Evolutionary conservation across 2,329 filamentous ascomycete genomes (phyloP).

Genomic region (Fusarium nisikadoi): DNA sequence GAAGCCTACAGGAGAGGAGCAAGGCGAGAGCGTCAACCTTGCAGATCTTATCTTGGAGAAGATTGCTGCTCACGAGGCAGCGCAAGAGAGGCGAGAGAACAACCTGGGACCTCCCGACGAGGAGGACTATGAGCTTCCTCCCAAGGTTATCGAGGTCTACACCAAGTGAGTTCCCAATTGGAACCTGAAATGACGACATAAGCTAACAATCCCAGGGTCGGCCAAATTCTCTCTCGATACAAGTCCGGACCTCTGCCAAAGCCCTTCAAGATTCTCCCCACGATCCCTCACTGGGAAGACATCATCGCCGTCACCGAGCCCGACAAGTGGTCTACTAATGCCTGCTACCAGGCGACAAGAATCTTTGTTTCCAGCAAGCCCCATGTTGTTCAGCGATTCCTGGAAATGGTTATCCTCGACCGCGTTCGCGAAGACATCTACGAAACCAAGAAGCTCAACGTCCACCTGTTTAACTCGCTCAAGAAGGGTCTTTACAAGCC

Average conservation of each 20-base stretch:
- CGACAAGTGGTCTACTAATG: constrained; percentile 77
- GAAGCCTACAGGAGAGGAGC: constrained; percentile 58
- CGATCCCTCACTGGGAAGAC: constrained; percentile 89
- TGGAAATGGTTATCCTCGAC: constrained; percentile 87
- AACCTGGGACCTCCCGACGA: constrained; percentile 73
- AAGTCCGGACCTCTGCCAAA: constrained; percentile 97
- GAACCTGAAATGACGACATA: no score
- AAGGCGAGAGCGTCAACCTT: constrained; percentile 75
- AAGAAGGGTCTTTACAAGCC: constrained; percentile 96
- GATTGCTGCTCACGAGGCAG: constrained; percentile 90
- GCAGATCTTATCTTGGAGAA: constrained; percentile 94
- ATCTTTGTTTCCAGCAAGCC: constrained; percentile 92
- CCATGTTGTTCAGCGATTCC: constrained; percentile 81
- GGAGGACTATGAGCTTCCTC: constrained; percentile 85
- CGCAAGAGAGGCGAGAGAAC: constrained; percentile 56
- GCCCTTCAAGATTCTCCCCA: constrained; percentile 95
- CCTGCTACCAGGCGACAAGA: constrained; percentile 87
- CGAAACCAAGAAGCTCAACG: constrained; percentile 93
- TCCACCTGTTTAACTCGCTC: constrained; percentile 91
- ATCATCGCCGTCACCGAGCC: constrained; percentile 87
- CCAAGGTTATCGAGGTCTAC: constrained; percentile 94
- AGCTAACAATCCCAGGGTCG: constrained; percentile 67
- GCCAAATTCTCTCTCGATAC: constrained; percentile 88
- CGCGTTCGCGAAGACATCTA: constrained; percentile 93
- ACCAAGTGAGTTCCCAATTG: constrained; percentile 70